phyloP scores from a whole-genome alignment of 1,284 basidiomycete genomes.

The Leccinum griseonigrum region DNA sequence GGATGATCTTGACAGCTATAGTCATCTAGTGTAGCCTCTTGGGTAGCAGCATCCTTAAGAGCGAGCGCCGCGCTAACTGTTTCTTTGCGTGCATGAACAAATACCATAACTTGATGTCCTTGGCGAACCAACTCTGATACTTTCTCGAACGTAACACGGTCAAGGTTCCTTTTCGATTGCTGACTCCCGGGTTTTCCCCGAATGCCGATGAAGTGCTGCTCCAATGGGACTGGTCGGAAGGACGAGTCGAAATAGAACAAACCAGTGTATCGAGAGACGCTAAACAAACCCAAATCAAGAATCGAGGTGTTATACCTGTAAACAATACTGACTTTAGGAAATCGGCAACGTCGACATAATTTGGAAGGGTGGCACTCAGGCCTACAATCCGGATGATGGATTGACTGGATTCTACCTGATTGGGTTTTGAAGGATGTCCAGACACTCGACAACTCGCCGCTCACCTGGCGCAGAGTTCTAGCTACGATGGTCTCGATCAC shows the following conservation, averaged over 20 bases:
- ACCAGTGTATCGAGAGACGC: conserved; percentile 88
- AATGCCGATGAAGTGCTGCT: conserved; percentile 97
- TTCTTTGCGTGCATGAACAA: conserved; percentile 98
- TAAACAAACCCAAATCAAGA: conserved; percentile 29
- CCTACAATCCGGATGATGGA: conserved; percentile 98
- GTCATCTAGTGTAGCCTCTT: conserved; percentile 73
- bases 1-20: conserved; percentile 83
- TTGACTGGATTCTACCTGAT: conserved; percentile 92
- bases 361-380: conserved; percentile 96
- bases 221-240: conserved; percentile 94
- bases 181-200: conserved; percentile 85
- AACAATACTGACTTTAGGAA: conserved; percentile 70
- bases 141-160: conserved; percentile 90
- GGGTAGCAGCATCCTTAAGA: conserved; percentile 79
- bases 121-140: conserved; percentile 79
- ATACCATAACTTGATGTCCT: conserved; percentile 99
- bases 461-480: conserved; percentile 86
- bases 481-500: conserved; percentile 99
- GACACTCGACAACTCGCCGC: conserved; percentile 2
- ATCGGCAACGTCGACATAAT: conserved; percentile 96
- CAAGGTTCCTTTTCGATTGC: conserved; percentile 83
- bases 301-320: not conserved
- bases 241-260: conserved; percentile 99
- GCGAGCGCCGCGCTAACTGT: conserved; percentile 91
- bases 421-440: conserved; percentile 1